These are phyloP conservation scores for Epichloe uncinata DNA, from an alignment of 2,329 filamentous ascomycete species.

Conservation along the genomic window DNA sequence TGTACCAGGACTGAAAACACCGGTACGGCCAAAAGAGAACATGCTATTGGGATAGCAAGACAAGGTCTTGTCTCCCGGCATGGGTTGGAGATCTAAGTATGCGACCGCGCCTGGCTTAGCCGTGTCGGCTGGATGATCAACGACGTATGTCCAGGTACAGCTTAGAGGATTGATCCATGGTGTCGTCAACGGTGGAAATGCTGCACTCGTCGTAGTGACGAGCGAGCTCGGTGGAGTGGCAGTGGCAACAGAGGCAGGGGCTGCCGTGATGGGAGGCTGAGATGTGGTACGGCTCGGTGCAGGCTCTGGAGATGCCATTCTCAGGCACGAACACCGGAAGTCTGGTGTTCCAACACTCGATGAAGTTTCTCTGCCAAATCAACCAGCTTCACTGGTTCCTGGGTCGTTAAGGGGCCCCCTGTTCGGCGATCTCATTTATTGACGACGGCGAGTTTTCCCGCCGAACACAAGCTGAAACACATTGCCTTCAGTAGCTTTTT, in stretches of 20 bases:
- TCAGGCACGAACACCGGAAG: neutral
- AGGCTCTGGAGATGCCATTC: slow-evolving; percentile 4
- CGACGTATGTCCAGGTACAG: slow-evolving; percentile 27
- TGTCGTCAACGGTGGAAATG: slow-evolving; percentile 25
- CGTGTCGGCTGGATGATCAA: slow-evolving; percentile 12
- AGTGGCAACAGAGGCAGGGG: neutral
- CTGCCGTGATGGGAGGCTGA: slow-evolving; percentile 7
- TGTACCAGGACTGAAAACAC: slow-evolving; percentile 26
- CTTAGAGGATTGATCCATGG: slow-evolving; percentile 22
- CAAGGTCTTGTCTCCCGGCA: slow-evolving; percentile 22
- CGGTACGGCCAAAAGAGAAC: slow-evolving; percentile 23
- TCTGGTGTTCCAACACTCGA: neutral
- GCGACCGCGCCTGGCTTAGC: slow-evolving; percentile 18
- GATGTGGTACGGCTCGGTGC: neutral
- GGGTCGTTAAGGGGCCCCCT: neutral
- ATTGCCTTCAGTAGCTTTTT: neutral
- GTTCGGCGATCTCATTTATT: neutral
- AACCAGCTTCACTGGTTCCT: neutral
- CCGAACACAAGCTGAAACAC: neutral
- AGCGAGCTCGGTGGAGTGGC: neutral
- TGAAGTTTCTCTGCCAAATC: neutral
- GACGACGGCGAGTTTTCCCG: neutral
- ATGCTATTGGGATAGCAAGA: slow-evolving; percentile 29
- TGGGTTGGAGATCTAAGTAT: slow-evolving; percentile 24
- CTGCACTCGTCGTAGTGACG: slow-evolving; percentile 5